Evolutionary conservation across 352 stramenopile genomes (phyloP).

Genomic region (Globisporangium polare): DNA sequence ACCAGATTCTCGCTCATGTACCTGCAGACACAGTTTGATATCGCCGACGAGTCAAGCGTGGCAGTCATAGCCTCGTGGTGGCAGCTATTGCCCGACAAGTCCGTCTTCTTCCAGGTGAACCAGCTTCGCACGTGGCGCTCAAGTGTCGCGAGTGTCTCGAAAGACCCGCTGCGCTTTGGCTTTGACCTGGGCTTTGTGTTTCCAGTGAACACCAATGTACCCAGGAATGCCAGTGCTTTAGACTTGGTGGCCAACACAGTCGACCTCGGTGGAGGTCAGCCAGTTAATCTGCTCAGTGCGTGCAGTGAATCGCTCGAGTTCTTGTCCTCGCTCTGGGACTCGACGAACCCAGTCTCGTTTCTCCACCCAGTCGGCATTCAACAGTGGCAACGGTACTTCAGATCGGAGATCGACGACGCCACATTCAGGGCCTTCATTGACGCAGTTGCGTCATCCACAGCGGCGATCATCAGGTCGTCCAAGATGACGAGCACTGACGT

Average conservation of each 20-base stretch:
- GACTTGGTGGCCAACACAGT: conserved; percentile 40
- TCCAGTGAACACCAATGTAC: conserved; percentile 16
- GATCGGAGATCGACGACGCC: conserved; percentile 13
- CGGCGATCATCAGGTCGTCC: conserved; percentile 1
- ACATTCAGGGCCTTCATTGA: conserved; percentile 1
- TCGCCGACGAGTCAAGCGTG: conserved; percentile 24
- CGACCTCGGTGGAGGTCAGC: background rate
- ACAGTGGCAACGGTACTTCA: conserved; percentile 24
- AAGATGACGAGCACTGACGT: conserved; percentile 16
- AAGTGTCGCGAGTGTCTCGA: conserved; percentile 4
- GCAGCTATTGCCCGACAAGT: conserved; percentile 26
- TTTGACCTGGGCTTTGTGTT: conserved; percentile 45
- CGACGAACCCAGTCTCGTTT: conserved; percentile 30
- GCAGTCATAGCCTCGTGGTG: conserved; percentile 38
- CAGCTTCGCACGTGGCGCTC: conserved; percentile 37
- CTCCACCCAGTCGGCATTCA: conserved; percentile 25
- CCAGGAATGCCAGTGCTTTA: conserved; percentile 18
- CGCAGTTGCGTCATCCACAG: background rate
- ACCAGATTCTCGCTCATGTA: conserved; percentile 35
- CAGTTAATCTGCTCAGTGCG: conserved; percentile 14
- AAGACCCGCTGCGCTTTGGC: conserved; percentile 40
- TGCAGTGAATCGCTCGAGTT: conserved; percentile 32
- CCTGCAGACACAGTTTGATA: conserved; percentile 25
- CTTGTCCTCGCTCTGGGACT: conserved; percentile 37
- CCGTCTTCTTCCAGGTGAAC: conserved; percentile 43